Evolutionary conservation across 305 asterid species (phyloP).

Genomic region (Solanum aculeatissimum): DNA sequence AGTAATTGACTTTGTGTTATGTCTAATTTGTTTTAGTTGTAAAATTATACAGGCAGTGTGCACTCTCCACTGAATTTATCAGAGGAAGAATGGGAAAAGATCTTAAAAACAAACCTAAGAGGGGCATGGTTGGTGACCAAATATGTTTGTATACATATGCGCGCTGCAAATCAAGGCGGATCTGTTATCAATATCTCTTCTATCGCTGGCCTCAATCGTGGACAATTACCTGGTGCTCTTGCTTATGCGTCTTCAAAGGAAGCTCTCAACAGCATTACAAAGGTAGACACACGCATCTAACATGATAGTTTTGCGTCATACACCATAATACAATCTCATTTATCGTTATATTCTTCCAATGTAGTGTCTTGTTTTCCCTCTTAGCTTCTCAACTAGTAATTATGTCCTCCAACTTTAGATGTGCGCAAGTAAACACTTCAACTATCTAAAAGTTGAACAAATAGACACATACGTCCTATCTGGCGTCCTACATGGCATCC

Average conservation of each 20-base stretch:
- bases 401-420: too few species aligned
- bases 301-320: too few species aligned
- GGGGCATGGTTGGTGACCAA: slow-evolving; percentile 60
- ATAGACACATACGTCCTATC: too few species aligned
- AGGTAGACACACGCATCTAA: slow-evolving; percentile 5
- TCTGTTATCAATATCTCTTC: slow-evolving; percentile 51
- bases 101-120: slow-evolving; percentile 24
- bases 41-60: slow-evolving; percentile 16
- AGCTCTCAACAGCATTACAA: slow-evolving; percentile 26
- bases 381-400: too few species aligned
- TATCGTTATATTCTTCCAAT: not conserved
- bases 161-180: slow-evolving; percentile 30
- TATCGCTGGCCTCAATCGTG: slow-evolving; percentile 39
- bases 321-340: not conserved
- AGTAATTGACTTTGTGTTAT: not conserved
- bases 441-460: too few species aligned
- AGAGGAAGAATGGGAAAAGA: slow-evolving; percentile 39
- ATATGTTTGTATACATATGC: slow-evolving; percentile 30
- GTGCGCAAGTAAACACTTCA: too few species aligned
- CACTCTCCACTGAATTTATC: slow-evolving; percentile 31
- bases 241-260: slow-evolving; percentile 33
- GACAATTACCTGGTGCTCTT: slow-evolving; percentile 33
- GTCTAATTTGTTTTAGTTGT: not conserved
- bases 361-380: not conserved
- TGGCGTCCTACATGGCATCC: too few species aligned